Base-by-base conservation (phyloP, 2,329 filamentous ascomycete species). In the Colletotrichum viniferum region DNA sequence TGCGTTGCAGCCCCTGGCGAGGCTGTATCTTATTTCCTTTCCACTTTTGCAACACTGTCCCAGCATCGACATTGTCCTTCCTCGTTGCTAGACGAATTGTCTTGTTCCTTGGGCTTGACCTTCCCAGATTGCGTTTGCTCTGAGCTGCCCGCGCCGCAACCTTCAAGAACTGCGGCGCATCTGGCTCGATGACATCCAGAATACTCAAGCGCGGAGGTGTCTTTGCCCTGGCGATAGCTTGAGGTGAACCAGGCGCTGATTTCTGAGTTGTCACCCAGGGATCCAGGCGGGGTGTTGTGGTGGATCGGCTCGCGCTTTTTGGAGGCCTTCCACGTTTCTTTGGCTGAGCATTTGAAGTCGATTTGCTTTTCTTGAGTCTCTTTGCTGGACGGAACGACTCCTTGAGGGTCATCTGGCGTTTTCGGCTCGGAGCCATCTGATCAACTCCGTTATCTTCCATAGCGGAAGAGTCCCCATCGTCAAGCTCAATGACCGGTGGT, bases 71-170 rank as follows among this genome's bases (percentile, higher is more conserved):
- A 74, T 92, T 91, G 79, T 93, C 92, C 77, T 85, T 84, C n/a
- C 90, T 88, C 34, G 87, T 92, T 26, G 90, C 90, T n/a, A 94
- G 84, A 71, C 88, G 87, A 75, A 94, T 91, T n/a, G 84, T 81
- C 79, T 93, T 94, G 58, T 80, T 85, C 0, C 83, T 83, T 2
- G 90, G 91, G 69, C 88, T 92, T 8, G 88, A 86, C 79, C 89
- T 89, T 18, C 92, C 92, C 77, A 88, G 84, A 14, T 87, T 85
- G 30, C 77, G 79, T 38, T 86, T 87, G 67, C 82, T 85, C 69
- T 84, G 88, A 5, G 88, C 91, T 68, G 90, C 86, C 18, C 92
- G 90, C 58, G 90, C 91, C 66, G 92, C 92, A 79, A 94, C 87
- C 74, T 87, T 91, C 38, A 94, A 83, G 77, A 93, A 93, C 3